A percentile compares a stretch with the other conserved stretches of the same genome.
Evolutionary conservation across 192 early-diverging fungal genomes (phyloP).

Genomic region (Coemansia sp.): DNA sequence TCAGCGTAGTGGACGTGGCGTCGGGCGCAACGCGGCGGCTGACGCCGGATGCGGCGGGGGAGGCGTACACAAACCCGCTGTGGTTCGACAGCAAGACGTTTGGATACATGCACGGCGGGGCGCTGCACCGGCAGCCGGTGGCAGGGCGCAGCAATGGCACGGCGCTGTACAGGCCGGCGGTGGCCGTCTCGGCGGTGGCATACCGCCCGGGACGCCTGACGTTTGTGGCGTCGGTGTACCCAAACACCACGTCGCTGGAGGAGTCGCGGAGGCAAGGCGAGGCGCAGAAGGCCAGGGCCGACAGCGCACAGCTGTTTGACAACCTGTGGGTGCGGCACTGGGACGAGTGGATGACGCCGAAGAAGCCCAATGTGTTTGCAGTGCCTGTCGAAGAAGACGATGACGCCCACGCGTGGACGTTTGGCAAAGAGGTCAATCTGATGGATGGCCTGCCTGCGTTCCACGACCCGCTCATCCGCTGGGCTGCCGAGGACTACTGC

Average conservation of each 20-base stretch:
- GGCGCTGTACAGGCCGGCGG: constrained; percentile 13
- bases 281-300: constrained; percentile 41
- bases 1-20: constrained; percentile 24
- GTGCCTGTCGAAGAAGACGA: constrained; percentile 29
- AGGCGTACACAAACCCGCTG: constrained; percentile 21
- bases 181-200: constrained; percentile 16
- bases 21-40: constrained; percentile 9
- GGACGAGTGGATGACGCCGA: constrained; percentile 62
- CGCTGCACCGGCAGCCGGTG: constrained; percentile 13
- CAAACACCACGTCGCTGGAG: not conserved
- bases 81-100: constrained; percentile 33
- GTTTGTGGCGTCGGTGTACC: constrained; percentile 27
- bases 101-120: constrained; percentile 29
- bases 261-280: constrained; percentile 7
- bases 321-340: constrained; percentile 76
- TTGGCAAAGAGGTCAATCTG: constrained; percentile 31
- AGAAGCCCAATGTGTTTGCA: constrained; percentile 33
- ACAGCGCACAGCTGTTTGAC: constrained; percentile 64
- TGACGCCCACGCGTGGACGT: constrained; percentile 26
- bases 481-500: constrained; percentile 60
- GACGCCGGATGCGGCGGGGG: constrained; percentile 14
- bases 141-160: constrained; percentile 8
- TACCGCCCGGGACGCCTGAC: constrained; percentile 18
- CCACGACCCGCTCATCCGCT: constrained; percentile 29
- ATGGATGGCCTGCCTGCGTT: constrained; percentile 15